Percentiles rank a stretch among this genome's conserved stretches.
phyloP scores from a whole-genome alignment of 2,329 filamentous ascomycete genomes.

The Colletotrichum cordylinicola region DNA sequence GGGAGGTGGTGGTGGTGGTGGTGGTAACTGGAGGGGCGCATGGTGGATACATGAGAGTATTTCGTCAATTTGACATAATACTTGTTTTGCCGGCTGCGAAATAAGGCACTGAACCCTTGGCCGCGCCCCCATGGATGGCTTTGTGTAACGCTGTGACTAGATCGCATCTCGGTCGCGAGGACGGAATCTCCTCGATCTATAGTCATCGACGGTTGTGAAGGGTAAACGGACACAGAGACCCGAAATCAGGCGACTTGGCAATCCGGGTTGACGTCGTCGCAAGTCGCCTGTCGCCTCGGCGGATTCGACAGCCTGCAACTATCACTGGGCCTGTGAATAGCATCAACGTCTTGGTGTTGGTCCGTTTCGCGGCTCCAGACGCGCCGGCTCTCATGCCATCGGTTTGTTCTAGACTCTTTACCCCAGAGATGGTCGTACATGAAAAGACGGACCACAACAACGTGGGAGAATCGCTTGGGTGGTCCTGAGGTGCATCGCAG shows the following conservation, averaged over 20 bases:
- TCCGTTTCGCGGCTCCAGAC: not conserved
- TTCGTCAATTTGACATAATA: constrained; percentile 11
- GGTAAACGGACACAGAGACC: not conserved
- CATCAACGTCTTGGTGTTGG: not conserved
- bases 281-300: not conserved
- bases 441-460: not conserved
- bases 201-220: not conserved
- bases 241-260: not conserved
- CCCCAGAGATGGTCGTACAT: not conserved
- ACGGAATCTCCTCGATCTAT: not conserved
- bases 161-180: not conserved
- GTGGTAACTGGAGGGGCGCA: not conserved
- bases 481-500: not conserved
- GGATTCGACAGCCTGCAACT: not conserved
- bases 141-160: not conserved
- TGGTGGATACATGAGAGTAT: not conserved
- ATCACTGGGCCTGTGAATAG: not conserved
- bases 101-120: not conserved
- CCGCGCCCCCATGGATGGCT: not conserved
- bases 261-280: not conserved
- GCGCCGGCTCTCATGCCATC: not conserved
- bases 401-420: not conserved
- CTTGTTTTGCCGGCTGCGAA: not conserved
- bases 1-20: not conserved
- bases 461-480: not conserved